Percentiles rank a stretch among this genome's conserved stretches.
These are phyloP conservation scores for Exophiala sideris DNA, from an alignment of 2,329 filamentous ascomycete genomes.

Conservation along the genomic window DNA sequence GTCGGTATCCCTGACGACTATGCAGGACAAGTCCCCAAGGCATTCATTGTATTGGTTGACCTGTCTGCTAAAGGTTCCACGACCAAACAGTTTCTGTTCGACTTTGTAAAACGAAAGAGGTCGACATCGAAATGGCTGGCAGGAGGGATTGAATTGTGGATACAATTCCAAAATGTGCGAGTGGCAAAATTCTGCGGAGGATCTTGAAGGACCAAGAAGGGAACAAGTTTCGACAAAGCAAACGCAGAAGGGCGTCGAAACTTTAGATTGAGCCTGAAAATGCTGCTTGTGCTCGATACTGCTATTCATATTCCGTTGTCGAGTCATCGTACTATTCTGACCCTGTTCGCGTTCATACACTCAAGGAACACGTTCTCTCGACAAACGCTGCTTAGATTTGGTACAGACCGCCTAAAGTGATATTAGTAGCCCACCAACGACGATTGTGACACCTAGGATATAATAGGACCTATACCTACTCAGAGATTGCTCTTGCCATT, in stretches of 20 bases:
- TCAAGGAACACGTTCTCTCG: too few relatives aligned
- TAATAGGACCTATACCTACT: too few relatives aligned
- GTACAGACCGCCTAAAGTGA: too few relatives aligned
- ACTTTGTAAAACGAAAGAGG: constrained; percentile 64
- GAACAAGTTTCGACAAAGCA: constrained; percentile 3
- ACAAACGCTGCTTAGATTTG: too few relatives aligned
- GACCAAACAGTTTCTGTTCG: constrained; percentile 49
- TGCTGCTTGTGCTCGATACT: too few relatives aligned
- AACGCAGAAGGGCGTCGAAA: constrained; percentile 61
- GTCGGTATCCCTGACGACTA: constrained; percentile 41
- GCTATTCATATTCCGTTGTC: too few relatives aligned
- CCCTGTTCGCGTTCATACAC: too few relatives aligned
- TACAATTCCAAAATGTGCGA: constrained; percentile 34
- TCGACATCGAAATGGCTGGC: constrained; percentile 48
- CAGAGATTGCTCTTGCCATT: too few relatives aligned
- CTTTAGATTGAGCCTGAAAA: constrained; percentile 45
- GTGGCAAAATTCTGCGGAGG: constrained; percentile 37
- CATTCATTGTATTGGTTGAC: constrained; percentile 50
- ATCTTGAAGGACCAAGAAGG: constrained; percentile 32
- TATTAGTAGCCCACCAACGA: too few relatives aligned
- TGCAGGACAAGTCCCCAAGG: constrained; percentile 35
- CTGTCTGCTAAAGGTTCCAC: constrained; percentile 16
- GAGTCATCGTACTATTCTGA: too few relatives aligned
- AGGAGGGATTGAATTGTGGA: constrained; percentile 35
- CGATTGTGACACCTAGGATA: too few relatives aligned